Evolutionary conservation across 1,284 basidiomycete species (phyloP), one percentile per base, ranked within the genome.

Genomic region (Marasmius fiardii): DNA sequence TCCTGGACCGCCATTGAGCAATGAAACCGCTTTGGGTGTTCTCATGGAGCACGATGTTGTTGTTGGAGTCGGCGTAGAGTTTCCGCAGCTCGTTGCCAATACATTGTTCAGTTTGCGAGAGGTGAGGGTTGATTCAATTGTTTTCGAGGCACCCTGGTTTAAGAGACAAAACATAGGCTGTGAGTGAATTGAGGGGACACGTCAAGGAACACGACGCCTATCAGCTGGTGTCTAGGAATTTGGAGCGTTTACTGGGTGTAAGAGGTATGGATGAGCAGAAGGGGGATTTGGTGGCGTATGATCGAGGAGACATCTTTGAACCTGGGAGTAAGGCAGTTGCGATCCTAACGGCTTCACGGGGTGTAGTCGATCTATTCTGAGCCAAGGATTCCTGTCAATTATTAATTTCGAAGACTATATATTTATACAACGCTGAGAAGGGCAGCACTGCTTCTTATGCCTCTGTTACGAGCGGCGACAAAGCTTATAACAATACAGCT

Each of bases 401-500:
- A 21, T 34, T 20, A 20, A 45, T 45, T 21, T 14, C 14, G 12
- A 45, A 2, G 20, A 24, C 14, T 35, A 43, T 16, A 23, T 21
- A 24, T 16, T 59, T 43, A 78, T 60, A 78, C 80, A 44, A 87
- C 84, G 16, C 86, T 86, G 35, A 90, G 74, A 41, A 89, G 72
- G 44, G 81, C 79, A 35, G 83, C 82, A 41, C 81, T 76, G 56
- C 75, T 77, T 67, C 78, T 86, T 61, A 88, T 78, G 18, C 83
- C 85, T 62, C 86, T 76, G 18, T 85, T 82, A 56, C 83, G 76
- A 31, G 87, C 82, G 54, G 88, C 90, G 39, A 81, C 81, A 31
- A 90, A 71, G 63, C 88, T 87, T 58, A 92, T 92, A 8, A 78
- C 83, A 43, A 92, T 74, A 64, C 89, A 92, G 65, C 90, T 92